Evolutionary conservation across 129 eudicot genomes (phyloP), one percentile per base, ranked within the genome.

Genomic region (Flaveria bidentis): DNA sequence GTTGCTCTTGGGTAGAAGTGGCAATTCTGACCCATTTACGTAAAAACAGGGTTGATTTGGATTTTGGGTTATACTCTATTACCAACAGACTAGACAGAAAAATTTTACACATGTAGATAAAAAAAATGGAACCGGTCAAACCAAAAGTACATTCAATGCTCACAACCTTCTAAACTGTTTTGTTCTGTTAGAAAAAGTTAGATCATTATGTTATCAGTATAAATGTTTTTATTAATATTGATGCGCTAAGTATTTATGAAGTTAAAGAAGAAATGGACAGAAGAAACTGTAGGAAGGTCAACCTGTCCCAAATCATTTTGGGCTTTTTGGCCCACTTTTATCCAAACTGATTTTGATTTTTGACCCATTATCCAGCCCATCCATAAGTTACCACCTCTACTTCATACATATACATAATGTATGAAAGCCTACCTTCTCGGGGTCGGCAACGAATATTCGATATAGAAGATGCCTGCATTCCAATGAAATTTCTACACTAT

Each of bases 391-490:
- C 75, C 62, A 70, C 46, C 60, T 61, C 23, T 15, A 33, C 61
- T 65, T 33, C 28, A 2, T 22, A 28, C 4, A 67, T 67, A 67
- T 16, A 8, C 69, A 28, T 13, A 33, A 52, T n/a, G 36, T 76
- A 62, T 45, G n/a, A 44, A 53, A 11, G 65, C 51, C 39, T 78
- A 89, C 91, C 89, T 83, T 89, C 56, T 85, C 89, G 44, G 96
- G 92, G 78, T 77, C 71, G 44, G 90, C 88, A 64, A 85, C 80
- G 49, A 89, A 89, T 71, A 89, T 89, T 70, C 86, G 81, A 33
- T 86, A 85, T 51, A 89, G 79, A 15, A 89, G 90, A 78, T 89
- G 90, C 76, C 76, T 84, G 57, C 96, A 89, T 76, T 87, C 90
- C 75, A 78, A 39, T 14, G 96, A 89, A 50, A 89, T 79, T 70